phyloP scores from a whole-genome alignment of 2,329 filamentous ascomycete species.

The Purpureocillium lavendulum region DNA sequence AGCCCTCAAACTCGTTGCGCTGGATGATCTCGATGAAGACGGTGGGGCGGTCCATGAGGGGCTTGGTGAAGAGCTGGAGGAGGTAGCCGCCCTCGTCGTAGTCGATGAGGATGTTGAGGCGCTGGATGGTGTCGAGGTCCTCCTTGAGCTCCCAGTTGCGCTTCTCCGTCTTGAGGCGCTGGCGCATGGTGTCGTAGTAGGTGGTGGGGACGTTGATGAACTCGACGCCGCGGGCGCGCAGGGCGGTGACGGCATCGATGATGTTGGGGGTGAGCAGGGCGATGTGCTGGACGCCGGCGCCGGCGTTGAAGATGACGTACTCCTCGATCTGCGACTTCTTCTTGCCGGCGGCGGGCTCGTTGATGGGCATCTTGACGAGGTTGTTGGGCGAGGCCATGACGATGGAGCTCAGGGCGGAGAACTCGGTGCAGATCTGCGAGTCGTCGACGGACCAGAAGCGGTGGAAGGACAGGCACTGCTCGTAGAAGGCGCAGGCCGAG shows the following conservation, averaged over 20 bases:
- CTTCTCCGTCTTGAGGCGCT: constrained; percentile 58
- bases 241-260: constrained; percentile 63
- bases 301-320: constrained; percentile 82
- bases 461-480: constrained; percentile 84
- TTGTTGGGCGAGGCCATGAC: constrained; percentile 86
- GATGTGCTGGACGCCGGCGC: constrained; percentile 88
- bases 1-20: constrained; percentile 81
- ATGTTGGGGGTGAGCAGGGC: constrained; percentile 78
- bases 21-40: constrained; percentile 97
- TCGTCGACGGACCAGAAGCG: constrained; percentile 97
- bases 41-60: constrained; percentile 87
- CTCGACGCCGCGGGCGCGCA: constrained; percentile 81
- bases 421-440: constrained; percentile 85
- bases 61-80: constrained; percentile 70
- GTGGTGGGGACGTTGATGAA: constrained; percentile 85
- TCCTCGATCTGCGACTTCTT: constrained; percentile 94
- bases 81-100: constrained; percentile 91
- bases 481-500: constrained; percentile 64
- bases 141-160: constrained; percentile 61
- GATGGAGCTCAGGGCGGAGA: constrained; percentile 77
- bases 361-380: constrained; percentile 95
- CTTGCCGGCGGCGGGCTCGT: constrained; percentile 85
- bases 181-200: constrained; percentile 74
- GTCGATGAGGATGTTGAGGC: constrained; percentile 83
- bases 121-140: constrained; percentile 68